Evolutionary conservation across 768 basidiomycete species (phyloP), one percentile per base, ranked within the genome.

Genomic region (Phlebiopsis gigantea): DNA sequence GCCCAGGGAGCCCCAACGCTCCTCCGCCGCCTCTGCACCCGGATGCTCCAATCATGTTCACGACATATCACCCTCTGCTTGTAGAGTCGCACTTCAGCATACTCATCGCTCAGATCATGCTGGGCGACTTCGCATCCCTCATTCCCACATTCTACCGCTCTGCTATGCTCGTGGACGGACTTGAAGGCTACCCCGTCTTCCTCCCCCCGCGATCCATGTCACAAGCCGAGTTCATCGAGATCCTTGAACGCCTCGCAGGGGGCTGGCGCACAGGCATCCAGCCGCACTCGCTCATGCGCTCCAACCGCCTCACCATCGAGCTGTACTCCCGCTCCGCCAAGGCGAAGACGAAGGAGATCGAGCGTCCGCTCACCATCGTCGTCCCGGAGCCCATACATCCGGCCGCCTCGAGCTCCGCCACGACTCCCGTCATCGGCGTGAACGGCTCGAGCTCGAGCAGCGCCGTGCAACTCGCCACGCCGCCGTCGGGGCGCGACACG

Each of bases 141-240:
- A 71, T 91, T 10, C 77, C 80, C 7, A 78, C 81, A 0, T 93
- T 93, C 63, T 72, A 80, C 28, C 82, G 79, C 53, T 78, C 86
- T 1, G 85, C 88, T 0, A 71, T 78, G 12, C 72, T 91, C 24
- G 82, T 93, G 7, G 89, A 93, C 57, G 86, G 87, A 1, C 77
- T 93, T 41, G 93, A 93, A 67, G 91, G 92, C 0, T 93, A 90
- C 69, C 93, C 93, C 7, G 78, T 95, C 46, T 95, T 95, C 70
- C 73, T 91, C 0, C 89, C 90, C 8, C 89, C 93, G 14, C 77
- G 93, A 29, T 91, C 90, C 12, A 90, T 93, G 87, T 84, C 87
- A 0, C 93, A 95, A 65, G 90, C 90, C 9, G 91, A 94, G 71
- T 93, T 93, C 62, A 74, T 91, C 57, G 93, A 95, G 69, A 77